Conservation (phyloP, 2,329 filamentous ascomycete genomes). For the Lachnellula subtilissima region DNA sequence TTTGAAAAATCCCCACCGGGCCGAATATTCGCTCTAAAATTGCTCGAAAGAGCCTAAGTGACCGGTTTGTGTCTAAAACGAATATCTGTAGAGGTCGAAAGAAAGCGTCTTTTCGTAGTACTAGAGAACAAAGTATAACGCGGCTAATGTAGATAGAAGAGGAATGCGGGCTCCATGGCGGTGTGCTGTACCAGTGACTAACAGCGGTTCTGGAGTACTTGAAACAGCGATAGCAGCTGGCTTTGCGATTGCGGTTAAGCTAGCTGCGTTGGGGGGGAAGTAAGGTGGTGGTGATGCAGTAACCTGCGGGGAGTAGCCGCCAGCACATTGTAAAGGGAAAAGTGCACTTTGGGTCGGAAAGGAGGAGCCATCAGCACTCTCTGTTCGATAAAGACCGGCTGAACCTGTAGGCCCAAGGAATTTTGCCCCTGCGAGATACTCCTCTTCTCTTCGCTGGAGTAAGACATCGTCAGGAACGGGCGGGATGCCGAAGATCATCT, state of each 20-base stretch:
- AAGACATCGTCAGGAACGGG: slow-evolving; percentile 27
- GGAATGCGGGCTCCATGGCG: neutral
- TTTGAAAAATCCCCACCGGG: neutral
- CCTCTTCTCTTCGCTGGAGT: slow-evolving; percentile 28
- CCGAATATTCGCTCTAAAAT: slow-evolving; percentile 1
- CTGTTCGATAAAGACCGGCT: slow-evolving; percentile 15
- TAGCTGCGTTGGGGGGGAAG: slow-evolving; percentile 6
- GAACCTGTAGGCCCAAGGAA: slow-evolving; percentile 18
- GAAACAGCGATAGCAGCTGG: slow-evolving; percentile 7
- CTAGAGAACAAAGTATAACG: slow-evolving; percentile 1
- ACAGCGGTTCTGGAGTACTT: slow-evolving; percentile 4
- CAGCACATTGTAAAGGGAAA: slow-evolving; percentile 9
- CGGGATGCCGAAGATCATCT: slow-evolving; percentile 18
- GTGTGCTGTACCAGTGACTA: slow-evolving; percentile 6
- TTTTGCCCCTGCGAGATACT: slow-evolving; percentile 22
- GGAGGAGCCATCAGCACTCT: slow-evolving; percentile 8
- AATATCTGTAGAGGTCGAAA: neutral
- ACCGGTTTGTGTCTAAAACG: too few species aligned
- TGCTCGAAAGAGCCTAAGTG: too few species aligned
- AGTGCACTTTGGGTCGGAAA: slow-evolving; percentile 14
- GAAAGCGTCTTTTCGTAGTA: neutral
- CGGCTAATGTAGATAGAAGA: slow-evolving; percentile 2
- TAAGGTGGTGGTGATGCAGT: slow-evolving; percentile 4
- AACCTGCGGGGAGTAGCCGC: slow-evolving; percentile 11
- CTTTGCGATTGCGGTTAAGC: slow-evolving; percentile 5